Conservation (phyloP, 2,329 filamentous ascomycete species). For the Pseudogymnoascus sp. region DNA sequence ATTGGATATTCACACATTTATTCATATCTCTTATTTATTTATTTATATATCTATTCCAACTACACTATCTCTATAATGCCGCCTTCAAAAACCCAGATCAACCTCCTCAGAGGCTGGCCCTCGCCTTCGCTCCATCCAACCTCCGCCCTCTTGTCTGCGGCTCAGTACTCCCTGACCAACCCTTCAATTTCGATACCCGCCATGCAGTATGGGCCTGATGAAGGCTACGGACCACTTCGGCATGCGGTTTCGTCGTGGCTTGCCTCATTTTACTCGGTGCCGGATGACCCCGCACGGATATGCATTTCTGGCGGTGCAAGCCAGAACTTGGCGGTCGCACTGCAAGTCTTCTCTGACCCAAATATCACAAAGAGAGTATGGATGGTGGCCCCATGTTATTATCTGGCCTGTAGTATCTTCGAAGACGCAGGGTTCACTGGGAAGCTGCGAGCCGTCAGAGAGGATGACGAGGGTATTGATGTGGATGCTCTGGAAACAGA, state of each 20-base stretch:
- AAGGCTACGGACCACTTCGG: conserved; percentile 48
- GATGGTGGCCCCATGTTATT: conserved; percentile 60
- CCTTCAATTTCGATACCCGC: conserved; percentile 41
- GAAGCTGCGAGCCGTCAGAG: conserved; percentile 52
- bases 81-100: conserved; percentile 18
- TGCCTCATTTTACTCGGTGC: conserved; percentile 44
- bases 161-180: conserved; percentile 43
- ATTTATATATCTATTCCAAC: not conserved
- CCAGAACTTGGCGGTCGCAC: conserved; percentile 55
- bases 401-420: conserved; percentile 58
- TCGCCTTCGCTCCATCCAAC: conserved; percentile 45
- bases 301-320: conserved; percentile 60
- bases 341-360: conserved; percentile 60
- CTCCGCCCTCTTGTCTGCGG: conserved; percentile 43
- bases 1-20: not conserved
- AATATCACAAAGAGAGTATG: conserved; percentile 55
- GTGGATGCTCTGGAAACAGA: conserved; percentile 44
- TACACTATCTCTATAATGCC: not conserved
- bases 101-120: conserved; percentile 28
- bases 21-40: not conserved
- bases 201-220: conserved; percentile 57
- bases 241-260: conserved; percentile 54
- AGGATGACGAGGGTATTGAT: conserved; percentile 57
- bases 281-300: conserved; percentile 41
- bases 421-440: conserved; percentile 55